These are phyloP conservation scores for Stagonosporopsis tanaceti DNA, from an alignment of 2,329 filamentous ascomycete genomes.

Conservation along the genomic window DNA sequence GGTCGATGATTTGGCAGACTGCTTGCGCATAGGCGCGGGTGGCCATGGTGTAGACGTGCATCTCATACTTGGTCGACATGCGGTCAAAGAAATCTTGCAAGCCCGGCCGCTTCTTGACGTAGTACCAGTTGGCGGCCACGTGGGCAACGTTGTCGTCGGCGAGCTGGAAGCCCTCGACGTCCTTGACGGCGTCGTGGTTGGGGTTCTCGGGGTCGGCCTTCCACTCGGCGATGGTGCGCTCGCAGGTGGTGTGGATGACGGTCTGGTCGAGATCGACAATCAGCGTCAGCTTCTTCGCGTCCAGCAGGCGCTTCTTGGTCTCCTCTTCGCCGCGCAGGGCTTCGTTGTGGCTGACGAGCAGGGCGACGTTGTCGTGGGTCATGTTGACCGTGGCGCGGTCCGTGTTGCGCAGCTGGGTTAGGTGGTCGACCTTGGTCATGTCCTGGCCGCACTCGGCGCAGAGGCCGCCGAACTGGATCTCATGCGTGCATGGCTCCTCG, in stretches of 20 bases:
- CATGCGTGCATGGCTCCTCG: slow-evolving; percentile 89
- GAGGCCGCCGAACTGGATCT: slow-evolving; percentile 87
- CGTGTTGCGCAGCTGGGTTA: slow-evolving; percentile 78
- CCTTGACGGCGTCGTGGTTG: slow-evolving; percentile 88
- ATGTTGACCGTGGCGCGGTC: slow-evolving; percentile 92
- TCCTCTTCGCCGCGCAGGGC: slow-evolving; percentile 85
- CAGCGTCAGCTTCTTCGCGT: slow-evolving; percentile 83
- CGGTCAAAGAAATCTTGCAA: slow-evolving; percentile 80
- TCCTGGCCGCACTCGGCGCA: slow-evolving; percentile 94
- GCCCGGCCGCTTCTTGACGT: slow-evolving; percentile 95
- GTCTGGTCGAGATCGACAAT: slow-evolving; percentile 98
- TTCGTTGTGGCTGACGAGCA: slow-evolving; percentile 84
- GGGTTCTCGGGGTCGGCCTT: slow-evolving; percentile 86
- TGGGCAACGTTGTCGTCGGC: slow-evolving; percentile 70
- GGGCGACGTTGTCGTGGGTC: slow-evolving; percentile 86
- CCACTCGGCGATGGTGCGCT: slow-evolving; percentile 96
- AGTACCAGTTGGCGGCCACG: slow-evolving; percentile 73
- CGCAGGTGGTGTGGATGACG: slow-evolving; percentile 97
- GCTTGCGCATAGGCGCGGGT: slow-evolving; percentile 94
- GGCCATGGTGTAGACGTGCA: slow-evolving; percentile 99
- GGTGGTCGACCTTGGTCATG: slow-evolving; percentile 90
- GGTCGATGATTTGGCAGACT: slow-evolving; percentile 92
- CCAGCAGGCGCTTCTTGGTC: slow-evolving; percentile 81
- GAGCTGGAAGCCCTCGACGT: slow-evolving; percentile 88
- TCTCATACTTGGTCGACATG: slow-evolving; percentile 83